These are phyloP conservation scores for Elaeis guineensis DNA, from an alignment of 176 grass and related monocot genomes.

Conservation along the genomic window DNA sequence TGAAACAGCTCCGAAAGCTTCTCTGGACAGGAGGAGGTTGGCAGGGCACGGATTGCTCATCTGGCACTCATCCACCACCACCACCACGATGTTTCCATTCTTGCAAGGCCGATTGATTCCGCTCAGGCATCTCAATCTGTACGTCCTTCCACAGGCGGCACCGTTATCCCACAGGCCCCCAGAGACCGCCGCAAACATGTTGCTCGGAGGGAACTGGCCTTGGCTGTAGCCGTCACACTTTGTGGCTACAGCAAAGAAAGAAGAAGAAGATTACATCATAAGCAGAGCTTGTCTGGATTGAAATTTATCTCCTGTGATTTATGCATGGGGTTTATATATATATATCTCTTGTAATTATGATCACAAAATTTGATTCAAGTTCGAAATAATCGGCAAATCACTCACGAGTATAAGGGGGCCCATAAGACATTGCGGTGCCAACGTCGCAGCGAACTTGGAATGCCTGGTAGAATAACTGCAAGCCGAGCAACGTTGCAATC, in stretches of 20 bases:
- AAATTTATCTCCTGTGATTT: no score
- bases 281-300: no score
- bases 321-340: no score
- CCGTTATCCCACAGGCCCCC: conserved; percentile 25
- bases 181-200: conserved; percentile 26
- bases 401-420: no score
- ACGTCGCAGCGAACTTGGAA: no score
- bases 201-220: conserved; percentile 28
- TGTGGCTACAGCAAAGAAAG: conserved; percentile 3
- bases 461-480: no score
- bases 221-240: conserved; percentile 21
- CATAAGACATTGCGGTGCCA: no score
- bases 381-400: no score
- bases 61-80: conserved; percentile 21
- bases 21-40: conserved; percentile 25
- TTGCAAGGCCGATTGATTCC: conserved; percentile 18
- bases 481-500: no score
- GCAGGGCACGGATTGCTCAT: conserved; percentile 13
- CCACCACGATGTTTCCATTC: conserved; percentile 14
- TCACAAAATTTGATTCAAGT: no score
- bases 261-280: background rate
- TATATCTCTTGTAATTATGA: no score
- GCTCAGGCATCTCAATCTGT: conserved; percentile 27
- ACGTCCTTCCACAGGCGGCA: conserved; percentile 27
- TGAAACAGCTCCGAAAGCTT: conserved; percentile 22